Conservation (phyloP, 2,329 filamentous ascomycete species). For the Endocalyx cinctus region DNA sequence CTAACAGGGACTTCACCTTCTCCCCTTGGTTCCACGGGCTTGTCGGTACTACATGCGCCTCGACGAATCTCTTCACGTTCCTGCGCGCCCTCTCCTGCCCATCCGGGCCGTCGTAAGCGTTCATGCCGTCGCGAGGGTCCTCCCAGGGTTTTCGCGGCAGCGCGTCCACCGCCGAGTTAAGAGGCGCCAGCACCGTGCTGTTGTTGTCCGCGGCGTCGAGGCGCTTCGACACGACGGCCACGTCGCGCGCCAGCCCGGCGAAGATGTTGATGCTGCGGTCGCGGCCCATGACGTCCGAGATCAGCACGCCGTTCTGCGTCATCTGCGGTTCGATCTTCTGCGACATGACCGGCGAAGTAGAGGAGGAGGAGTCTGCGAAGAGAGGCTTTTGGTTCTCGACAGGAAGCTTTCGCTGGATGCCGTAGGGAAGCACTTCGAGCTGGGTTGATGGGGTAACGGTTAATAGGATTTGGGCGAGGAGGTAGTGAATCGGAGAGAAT, state of each 20-base stretch:
- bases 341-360: conserved; percentile 21
- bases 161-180: conserved; percentile 73
- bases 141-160: conserved; percentile 87
- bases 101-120: conserved; percentile 70
- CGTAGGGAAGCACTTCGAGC: conserved; percentile 15
- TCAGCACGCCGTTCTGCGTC: conserved; percentile 51
- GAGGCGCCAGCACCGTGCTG: conserved; percentile 81
- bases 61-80: conserved; percentile 78
- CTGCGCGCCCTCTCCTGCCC: conserved; percentile 71
- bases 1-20: conserved; percentile 64
- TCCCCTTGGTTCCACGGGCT: conserved; percentile 70
- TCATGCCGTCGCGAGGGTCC: conserved; percentile 65
- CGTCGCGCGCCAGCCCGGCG: conserved; percentile 72
- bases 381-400: background rate
- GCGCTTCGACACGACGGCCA: conserved; percentile 62
- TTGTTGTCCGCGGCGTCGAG: conserved; percentile 64
- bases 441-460: conserved; percentile 14
- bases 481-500: conserved; percentile 7
- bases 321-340: conserved; percentile 1
- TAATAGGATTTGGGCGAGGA: conserved; percentile 16
- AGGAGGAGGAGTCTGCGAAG: conserved; percentile 25
- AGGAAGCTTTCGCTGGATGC: conserved; percentile 14
- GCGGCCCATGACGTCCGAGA: conserved; percentile 80
- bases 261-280: conserved; percentile 80
- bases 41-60: conserved; percentile 72